These are phyloP conservation scores for Leucocoprinus sp. DNA, from an alignment of 768 basidiomycete genomes.

Conservation along the genomic window DNA sequence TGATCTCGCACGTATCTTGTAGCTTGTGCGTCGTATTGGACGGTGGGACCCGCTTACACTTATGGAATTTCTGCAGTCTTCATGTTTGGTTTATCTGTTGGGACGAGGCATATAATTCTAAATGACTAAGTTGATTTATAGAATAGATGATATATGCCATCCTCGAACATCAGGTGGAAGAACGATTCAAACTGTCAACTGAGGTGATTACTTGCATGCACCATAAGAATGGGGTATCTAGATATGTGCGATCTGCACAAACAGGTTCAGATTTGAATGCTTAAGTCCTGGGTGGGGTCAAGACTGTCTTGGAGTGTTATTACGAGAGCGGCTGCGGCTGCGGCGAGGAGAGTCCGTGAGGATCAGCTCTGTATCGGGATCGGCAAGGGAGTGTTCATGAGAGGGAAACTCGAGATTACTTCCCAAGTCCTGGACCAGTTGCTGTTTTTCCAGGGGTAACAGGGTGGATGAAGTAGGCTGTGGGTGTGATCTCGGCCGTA, in stretches of 20 bases:
- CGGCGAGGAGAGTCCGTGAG: slow-evolving; percentile 3
- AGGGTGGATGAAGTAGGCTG: slow-evolving; percentile 2
- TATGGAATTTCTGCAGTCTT: slow-evolving; percentile 56
- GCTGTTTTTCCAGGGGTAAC: slow-evolving; percentile 38
- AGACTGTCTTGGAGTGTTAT: background rate
- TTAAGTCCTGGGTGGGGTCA: slow-evolving; percentile 1
- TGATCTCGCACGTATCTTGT: slow-evolving; percentile 13
- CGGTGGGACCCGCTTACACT: slow-evolving; percentile 74
- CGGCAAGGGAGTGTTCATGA: background rate
- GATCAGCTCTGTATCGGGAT: background rate
- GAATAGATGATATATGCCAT: no score
- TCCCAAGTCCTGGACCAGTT: slow-evolving; percentile 24
- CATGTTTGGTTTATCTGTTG: slow-evolving; percentile 50
- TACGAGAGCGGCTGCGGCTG: slow-evolving; percentile 7
- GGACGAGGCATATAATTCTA: slow-evolving; percentile 42
- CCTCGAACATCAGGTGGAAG: background rate
- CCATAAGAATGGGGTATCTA: slow-evolving; percentile 8
- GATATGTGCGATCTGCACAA: slow-evolving; percentile 3
- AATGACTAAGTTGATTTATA: slow-evolving; percentile 15
- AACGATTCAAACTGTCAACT: background rate
- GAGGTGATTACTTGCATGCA: background rate
- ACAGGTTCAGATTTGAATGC: background rate
- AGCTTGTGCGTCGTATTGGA: slow-evolving; percentile 89
- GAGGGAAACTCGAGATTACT: background rate
- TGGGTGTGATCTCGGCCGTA: background rate